phyloP scores from a whole-genome alignment of 768 basidiomycete genomes.

The Rhizopogon vesiculosus region DNA sequence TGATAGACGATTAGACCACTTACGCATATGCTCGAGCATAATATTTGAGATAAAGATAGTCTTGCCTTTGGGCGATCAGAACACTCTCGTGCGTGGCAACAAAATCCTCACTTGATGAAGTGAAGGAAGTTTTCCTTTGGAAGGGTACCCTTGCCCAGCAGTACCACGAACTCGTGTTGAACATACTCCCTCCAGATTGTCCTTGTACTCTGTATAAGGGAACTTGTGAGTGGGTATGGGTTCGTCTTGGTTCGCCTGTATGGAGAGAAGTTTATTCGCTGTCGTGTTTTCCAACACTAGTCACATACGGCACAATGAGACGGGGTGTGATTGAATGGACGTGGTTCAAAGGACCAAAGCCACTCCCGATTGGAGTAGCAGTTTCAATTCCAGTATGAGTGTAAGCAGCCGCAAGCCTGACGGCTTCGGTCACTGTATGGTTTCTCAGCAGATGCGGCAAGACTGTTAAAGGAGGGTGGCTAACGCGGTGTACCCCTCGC shows the following conservation, averaged over 20 bases:
- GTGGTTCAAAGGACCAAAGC: constrained; percentile 87
- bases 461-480: not conserved
- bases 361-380: constrained; percentile 63
- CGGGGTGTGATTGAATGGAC: constrained; percentile 52
- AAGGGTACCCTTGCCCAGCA: constrained; percentile 70
- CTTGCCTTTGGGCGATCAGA: constrained; percentile 47
- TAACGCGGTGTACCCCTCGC: constrained; percentile 44
- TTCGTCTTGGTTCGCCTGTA: constrained; percentile 51
- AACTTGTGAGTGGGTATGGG: constrained; percentile 64
- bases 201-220: constrained; percentile 55
- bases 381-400: constrained; percentile 72
- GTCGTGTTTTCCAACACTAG: not conserved
- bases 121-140: constrained; percentile 64
- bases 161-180: constrained; percentile 78
- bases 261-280: not conserved
- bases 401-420: constrained; percentile 57
- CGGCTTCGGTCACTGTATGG: constrained; percentile 51
- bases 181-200: constrained; percentile 70
- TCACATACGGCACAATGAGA: constrained; percentile 51
- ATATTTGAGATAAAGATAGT: constrained; percentile 78
- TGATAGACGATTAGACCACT: constrained; percentile 10
- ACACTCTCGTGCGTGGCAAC: not conserved
- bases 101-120: constrained; percentile 67
- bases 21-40: constrained; percentile 81
- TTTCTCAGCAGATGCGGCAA: not conserved